These are phyloP conservation scores for Rhodotorula diobovata DNA, from an alignment of 768 basidiomycete genomes.

Conservation along the genomic window DNA sequence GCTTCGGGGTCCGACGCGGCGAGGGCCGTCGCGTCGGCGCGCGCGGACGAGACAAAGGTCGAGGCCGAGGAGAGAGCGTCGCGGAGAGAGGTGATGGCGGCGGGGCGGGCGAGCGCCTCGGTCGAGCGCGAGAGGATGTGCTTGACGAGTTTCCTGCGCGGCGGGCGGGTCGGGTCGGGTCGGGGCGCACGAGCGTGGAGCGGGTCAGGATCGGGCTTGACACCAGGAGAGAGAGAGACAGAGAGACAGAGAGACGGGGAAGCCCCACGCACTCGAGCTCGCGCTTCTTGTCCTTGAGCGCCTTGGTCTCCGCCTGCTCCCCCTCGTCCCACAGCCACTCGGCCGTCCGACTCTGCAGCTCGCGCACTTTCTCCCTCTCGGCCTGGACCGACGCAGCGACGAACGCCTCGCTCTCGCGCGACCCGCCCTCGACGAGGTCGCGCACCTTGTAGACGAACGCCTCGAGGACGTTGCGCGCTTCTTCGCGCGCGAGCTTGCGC, in stretches of 20 bases:
- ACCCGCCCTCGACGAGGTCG: slow-evolving; percentile 57
- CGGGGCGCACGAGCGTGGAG: neutral
- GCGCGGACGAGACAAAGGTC: slow-evolving; percentile 79
- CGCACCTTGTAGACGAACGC: slow-evolving; percentile 86
- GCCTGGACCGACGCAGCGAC: slow-evolving; percentile 46
- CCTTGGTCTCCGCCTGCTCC: slow-evolving; percentile 71
- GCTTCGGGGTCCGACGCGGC: slow-evolving; percentile 53
- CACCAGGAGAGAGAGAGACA: too few relatives aligned
- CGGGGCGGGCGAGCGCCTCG: slow-evolving; percentile 80
- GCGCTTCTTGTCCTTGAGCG: slow-evolving; percentile 68
- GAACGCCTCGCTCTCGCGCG: slow-evolving; percentile 55
- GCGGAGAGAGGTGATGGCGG: slow-evolving; percentile 81
- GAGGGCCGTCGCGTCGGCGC: slow-evolving; percentile 66
- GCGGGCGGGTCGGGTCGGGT: slow-evolving; percentile 50
- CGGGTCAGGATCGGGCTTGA: too few relatives aligned
- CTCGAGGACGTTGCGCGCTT: slow-evolving; percentile 85
- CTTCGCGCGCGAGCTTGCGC: slow-evolving; percentile 72
- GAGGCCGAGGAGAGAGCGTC: slow-evolving; percentile 54
- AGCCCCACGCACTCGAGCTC: slow-evolving; percentile 70
- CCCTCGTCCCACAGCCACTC: slow-evolving; percentile 79
- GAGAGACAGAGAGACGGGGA: neutral
- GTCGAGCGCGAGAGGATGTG: slow-evolving; percentile 62
- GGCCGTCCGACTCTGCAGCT: slow-evolving; percentile 67
- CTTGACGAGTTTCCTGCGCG: slow-evolving; percentile 72
- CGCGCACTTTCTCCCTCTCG: slow-evolving; percentile 67